These are phyloP conservation scores for Colletotrichum scovillei DNA, from an alignment of 2,329 filamentous ascomycete species.

Conservation along the genomic window DNA sequence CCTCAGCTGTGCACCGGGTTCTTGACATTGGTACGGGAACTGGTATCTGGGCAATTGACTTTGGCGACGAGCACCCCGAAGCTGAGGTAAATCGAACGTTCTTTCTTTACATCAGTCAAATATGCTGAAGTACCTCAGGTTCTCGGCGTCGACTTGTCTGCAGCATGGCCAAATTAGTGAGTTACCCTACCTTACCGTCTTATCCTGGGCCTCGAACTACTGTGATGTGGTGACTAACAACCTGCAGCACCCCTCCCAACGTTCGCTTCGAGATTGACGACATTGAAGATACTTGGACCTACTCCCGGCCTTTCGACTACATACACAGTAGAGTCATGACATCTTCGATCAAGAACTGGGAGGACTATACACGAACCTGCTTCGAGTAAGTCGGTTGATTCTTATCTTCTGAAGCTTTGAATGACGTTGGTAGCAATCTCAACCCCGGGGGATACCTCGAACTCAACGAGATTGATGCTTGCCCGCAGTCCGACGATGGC, in stretches of 20 bases:
- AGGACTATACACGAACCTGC: too few relatives aligned
- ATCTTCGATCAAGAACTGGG: constrained; percentile 34
- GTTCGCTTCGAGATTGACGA: constrained; percentile 57
- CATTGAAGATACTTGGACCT: constrained; percentile 52
- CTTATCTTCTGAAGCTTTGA: too few relatives aligned
- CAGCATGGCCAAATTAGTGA: constrained; percentile 59
- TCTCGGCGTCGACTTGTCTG: constrained; percentile 67
- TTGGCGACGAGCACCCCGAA: constrained; percentile 44
- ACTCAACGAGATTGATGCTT: constrained; percentile 52
- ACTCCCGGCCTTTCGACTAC: constrained; percentile 42
- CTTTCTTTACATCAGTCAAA: too few relatives aligned
- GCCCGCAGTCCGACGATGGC: constrained; percentile 51
- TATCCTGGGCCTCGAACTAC: too few relatives aligned
- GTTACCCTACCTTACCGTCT: too few relatives aligned
- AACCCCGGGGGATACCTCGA: constrained; percentile 58
- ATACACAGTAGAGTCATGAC: constrained; percentile 39
- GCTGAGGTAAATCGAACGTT: too few relatives aligned
- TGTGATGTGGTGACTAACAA: too few relatives aligned
- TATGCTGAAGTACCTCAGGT: too few relatives aligned
- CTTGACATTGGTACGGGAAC: constrained; percentile 41
- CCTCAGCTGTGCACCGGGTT: too few relatives aligned
- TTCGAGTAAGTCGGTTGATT: constrained; percentile 21
- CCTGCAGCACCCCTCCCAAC: constrained; percentile 58
- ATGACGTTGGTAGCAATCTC: too few relatives aligned
- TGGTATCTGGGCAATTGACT: constrained; percentile 41